These are phyloP conservation scores for Pseudocercospora fijiensis DNA, from an alignment of 2,329 filamentous ascomycete species.

Conservation along the genomic window DNA sequence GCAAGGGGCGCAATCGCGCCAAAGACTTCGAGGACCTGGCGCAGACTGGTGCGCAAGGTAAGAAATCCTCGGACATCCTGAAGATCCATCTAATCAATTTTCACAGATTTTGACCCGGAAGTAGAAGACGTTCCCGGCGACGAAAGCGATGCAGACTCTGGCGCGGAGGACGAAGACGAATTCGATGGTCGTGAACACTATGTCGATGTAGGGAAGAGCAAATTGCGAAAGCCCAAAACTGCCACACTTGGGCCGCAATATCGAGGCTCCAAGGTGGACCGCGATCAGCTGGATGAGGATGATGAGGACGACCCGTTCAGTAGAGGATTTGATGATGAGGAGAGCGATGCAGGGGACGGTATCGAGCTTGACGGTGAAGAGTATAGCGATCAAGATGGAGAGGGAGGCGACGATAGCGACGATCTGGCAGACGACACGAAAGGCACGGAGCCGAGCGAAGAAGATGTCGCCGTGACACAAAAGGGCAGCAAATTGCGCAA, in stretches of 20 bases:
- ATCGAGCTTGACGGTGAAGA: conserved; percentile 15
- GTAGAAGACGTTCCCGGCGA: conserved; percentile 45
- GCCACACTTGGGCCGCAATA: conserved; percentile 75
- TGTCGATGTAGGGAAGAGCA: conserved; percentile 76
- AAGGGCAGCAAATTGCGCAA: background rate
- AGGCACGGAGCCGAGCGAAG: conserved; percentile 48
- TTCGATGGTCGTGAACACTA: conserved; percentile 82
- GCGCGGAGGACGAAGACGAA: conserved; percentile 48
- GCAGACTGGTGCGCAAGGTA: conserved; percentile 35
- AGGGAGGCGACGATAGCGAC: conserved; percentile 32
- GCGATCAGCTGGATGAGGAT: conserved; percentile 62
- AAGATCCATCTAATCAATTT: background rate
- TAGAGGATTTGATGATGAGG: conserved; percentile 48
- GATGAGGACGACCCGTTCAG: conserved; percentile 52
- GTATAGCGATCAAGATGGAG: conserved; percentile 42
- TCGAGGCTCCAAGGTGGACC: conserved; percentile 70
- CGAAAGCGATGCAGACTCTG: conserved; percentile 58
- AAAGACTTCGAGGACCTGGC: conserved; percentile 34
- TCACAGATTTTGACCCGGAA: conserved; percentile 79
- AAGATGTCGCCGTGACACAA: conserved; percentile 25
- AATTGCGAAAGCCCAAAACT: conserved; percentile 70
- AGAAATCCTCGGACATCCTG: conserved; percentile 5
- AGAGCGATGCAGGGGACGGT: conserved; percentile 37
- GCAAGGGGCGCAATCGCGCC: conserved; percentile 32
- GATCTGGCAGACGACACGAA: conserved; percentile 42